phyloP scores from a whole-genome alignment of 768 basidiomycete species.

The Russula olivacea region DNA sequence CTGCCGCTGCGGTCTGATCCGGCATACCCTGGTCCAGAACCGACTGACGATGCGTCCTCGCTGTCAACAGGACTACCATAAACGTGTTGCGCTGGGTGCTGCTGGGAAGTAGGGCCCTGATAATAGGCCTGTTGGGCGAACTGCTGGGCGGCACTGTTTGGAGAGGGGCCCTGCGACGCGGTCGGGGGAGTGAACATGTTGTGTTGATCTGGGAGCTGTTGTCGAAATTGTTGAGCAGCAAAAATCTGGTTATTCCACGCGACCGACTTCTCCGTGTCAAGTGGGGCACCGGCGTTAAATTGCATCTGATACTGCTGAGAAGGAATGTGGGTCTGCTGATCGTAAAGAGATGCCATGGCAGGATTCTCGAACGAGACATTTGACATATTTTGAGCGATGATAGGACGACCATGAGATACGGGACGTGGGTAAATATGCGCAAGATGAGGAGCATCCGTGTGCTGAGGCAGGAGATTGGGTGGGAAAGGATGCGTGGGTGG shows the following conservation, averaged over 20 bases:
- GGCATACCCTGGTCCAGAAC: slow-evolving; percentile 32
- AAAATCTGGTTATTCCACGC: slow-evolving; percentile 30
- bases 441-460: slow-evolving; percentile 21
- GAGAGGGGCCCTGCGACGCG: slow-evolving; percentile 14
- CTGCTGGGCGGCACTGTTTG: slow-evolving; percentile 17
- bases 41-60: slow-evolving; percentile 37
- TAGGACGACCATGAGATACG: slow-evolving; percentile 34
- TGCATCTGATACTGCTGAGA: slow-evolving; percentile 31
- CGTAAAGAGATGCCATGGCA: slow-evolving; percentile 42
- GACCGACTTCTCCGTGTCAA: slow-evolving; percentile 29
- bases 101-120: slow-evolving; percentile 32
- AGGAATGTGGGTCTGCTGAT: slow-evolving; percentile 33
- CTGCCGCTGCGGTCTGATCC: slow-evolving; percentile 36
- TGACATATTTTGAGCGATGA: slow-evolving; percentile 42
- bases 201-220: slow-evolving; percentile 17
- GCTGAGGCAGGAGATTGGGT: slow-evolving; percentile 30
- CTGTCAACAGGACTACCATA: slow-evolving; percentile 34
- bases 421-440: slow-evolving; percentile 30
- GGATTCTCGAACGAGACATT: slow-evolving; percentile 49
- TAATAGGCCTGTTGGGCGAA: slow-evolving; percentile 27
- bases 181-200: slow-evolving; percentile 21
- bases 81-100: slow-evolving; percentile 27
- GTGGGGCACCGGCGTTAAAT: slow-evolving; percentile 16
- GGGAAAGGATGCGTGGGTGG: slow-evolving; percentile 34
- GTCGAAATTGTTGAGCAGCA: slow-evolving; percentile 21